Base-by-base conservation (phyloP, 2,329 filamentous ascomycete genomes). In the Alternaria longipes region DNA sequence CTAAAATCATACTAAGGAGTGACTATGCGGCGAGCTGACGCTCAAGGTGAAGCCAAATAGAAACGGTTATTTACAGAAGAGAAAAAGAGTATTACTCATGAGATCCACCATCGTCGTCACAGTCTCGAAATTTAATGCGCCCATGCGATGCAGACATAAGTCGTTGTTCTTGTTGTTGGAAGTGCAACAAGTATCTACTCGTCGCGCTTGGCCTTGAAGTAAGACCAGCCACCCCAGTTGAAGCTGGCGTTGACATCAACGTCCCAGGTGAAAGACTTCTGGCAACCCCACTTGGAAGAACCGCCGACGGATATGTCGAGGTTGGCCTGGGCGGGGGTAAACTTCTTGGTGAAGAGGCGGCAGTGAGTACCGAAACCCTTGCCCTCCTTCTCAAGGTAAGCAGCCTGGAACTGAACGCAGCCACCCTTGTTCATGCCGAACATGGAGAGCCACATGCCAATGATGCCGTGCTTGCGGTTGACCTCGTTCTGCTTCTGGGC, bases 301-400 rank as follows among this genome's bases (percentile, higher is more conserved):
- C 54, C 63, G 18, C 59, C 61, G 18, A 56, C 47, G 28, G 56
- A 67, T 49, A 72, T 64, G 58, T 72, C 67, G 30, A 71, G 62
- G 44, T 51, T 69, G 28, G 63, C 70, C 59, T 70, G 60, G 7
- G 47, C 3, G 16, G 65, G 50, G 16, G 55, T 40, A 57, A 70
- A 71, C 64, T 67, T 64, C 63, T 70, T 65, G 53, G 61, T 72
- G 65, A 70, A 72, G 51, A 72, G 70, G 60, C 70, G 65, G 63
- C 70, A 72, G 59, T 72, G 65, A 28, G 70, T 71, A 58, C 68
- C 68, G 59, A 66, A 69, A n/a, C 60, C 70, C 16, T 55, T 60
- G 41, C 70, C 66, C 9, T 45, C 56, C 67, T 70, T 67, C 65
- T 68, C 67, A 16, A 71, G 65, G 55, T 71, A 70, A 26, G 64